Base-by-base conservation (phyloP, 129 eudicot species). In the Erigeron canadensis region DNA sequence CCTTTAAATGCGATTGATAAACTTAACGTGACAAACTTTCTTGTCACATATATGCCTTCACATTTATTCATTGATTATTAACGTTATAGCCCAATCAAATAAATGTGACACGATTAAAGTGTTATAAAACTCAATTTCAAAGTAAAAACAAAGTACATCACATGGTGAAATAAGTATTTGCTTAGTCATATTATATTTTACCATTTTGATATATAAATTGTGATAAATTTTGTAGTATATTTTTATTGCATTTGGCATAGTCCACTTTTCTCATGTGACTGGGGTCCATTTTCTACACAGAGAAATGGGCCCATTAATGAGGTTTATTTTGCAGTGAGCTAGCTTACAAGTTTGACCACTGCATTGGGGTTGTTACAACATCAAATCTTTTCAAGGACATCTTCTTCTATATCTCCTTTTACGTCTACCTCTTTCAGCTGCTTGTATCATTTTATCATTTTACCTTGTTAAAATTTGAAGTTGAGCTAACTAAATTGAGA, bases 341-440 rank as follows among this genome's bases (percentile, higher is more conserved):
- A 78, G 72, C 82, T 78, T 78, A 78, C 82, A 78, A 71, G 73
- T 78, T 78, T 78, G 82, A 78, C 82, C 82, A 78, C 81, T 78
- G 54, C 67, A 43, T 78, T 78, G 81, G 81, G 81, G 77, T 54
- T 71, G 72, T 63, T 78, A 78, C 77, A 71, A 63, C 72, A 78
- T 78, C 81, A 71, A 70, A 70, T 71, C 67, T 61, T 42, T 64
- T 63, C 41, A 71, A 78, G 82, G 77, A 63, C 77, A 54, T 77
- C 38, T 48, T 63, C 46, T 11, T 12, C 28, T 43, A 11, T 50
- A 17, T 62, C 66, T 60, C 62, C 50, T 62, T 60, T 19, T 41
- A 63, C 40, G 42, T 10, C 23, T 69, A 19, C 16, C 43, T 60
- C 8, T 47, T 72, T 44, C 3, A 18, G 48, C 23, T 72, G 8